Base-by-base conservation (phyloP, 2,329 filamentous ascomycete species). In the Colletotrichum somersetense region DNA sequence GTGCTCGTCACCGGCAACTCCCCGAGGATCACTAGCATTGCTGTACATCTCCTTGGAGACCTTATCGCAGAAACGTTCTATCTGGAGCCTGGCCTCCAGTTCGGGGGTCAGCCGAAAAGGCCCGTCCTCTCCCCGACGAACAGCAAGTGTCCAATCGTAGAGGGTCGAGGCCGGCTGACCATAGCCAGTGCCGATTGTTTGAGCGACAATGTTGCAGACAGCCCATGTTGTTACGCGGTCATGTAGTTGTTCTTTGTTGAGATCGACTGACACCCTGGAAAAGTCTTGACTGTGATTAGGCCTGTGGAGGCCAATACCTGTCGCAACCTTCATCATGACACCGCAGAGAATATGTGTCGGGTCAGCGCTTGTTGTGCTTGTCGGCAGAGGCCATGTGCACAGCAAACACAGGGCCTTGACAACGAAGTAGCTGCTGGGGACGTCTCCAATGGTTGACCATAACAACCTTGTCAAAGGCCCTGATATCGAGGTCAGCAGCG, bases 281-380 rank as follows among this genome's bases (percentile, higher is more conserved):
- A 96, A 96, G 80, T 96, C 93, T 79, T 95, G 92, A 56, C 93
- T 93, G 79, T 95, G 91, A 66, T 92, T 94, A 16, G 93, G 93
- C 59, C 93, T 89, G 77, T 96, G 93, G 65, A 96, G 85, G 26
- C 93, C 93, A 75, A 95, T 94, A 75, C 94, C 93, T 75, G 94
- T 95, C 11, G 93, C 93, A 30, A 93, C 90, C 82, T 95, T 94
- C 89, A 96, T 95, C 92, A 96, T 94, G 73, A 94, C 89, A 64
- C 93, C 93, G 75, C 91, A 92, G 23, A 95, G 84, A 79, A 94
- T 95, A 78, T 95, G 94, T 1, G 93, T 96, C 3, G 93, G 92
- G 76, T 96, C 93, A 10, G 91, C 91, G 7, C 92, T 91, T 1
- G 92, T 94, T 6, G 91, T 93, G 80, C 92, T 94, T n/a, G 91